Base-by-base conservation (phyloP, 345 rosid genomes). In the Eucalyptus marginata region DNA sequence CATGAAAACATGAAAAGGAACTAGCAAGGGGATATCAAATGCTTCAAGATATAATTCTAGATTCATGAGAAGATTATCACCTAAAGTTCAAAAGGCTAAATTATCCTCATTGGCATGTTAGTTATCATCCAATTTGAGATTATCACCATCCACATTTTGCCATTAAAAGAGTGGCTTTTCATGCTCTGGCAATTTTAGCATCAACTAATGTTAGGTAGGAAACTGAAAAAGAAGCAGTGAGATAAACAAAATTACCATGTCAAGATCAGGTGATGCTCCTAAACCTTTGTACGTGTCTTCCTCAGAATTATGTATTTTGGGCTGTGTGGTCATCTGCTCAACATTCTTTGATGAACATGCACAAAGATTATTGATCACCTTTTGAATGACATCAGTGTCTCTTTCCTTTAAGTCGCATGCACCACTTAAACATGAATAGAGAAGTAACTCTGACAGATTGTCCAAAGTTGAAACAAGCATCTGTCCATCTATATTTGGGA, bases 381-480 rank as follows among this genome's bases (percentile, higher is more conserved):
- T 93, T 88, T 95, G 93, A 89, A 97, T 96, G 89, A 90, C 89
- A 90, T 90, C 94, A 88, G 66, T 85, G 56, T 95, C 96, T 86
- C 93, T 91, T 76, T 92, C 93, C 93, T 92, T 94, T 93, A 96
- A 66, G 90, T 91, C 91, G 90, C 92, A 93, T 24, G 92, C 88
- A 87, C 93, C 93, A 88, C 89, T 93, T 59, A 93, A 95, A 92
- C 95, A 95, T 86, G 95, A 93, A 93, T 87, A 90, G 66, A 93
- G 92, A 89, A 97, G 96, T 92, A 95, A 87, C 91, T 96, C 96
- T 88, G 99, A 96, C 86, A 97, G 91, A 90, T 92, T 93, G 90
- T 90, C 94, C 95, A 95, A 90, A 58, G 97, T 92, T 89, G 91
- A 90, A 90, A 96, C 91, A 83, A 96, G 90, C 29, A 88, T 86